Base-by-base conservation (phyloP, 805 yeast species). In the Saccharomyces mikatae region DNA sequence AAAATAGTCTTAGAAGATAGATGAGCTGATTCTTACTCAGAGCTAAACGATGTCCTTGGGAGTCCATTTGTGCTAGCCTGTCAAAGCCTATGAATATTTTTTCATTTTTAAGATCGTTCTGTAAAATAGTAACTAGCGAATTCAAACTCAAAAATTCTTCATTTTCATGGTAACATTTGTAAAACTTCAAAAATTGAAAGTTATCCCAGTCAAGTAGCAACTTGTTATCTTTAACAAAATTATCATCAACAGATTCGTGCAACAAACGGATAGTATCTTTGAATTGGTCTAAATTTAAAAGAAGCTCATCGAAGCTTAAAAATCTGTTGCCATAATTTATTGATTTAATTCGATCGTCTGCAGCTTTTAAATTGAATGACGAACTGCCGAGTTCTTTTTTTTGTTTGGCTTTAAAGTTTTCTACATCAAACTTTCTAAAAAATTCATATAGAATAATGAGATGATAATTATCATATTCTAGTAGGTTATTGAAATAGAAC, bases 401-500 rank as follows among this genome's bases (percentile, higher is more conserved):
- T 17, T 47, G 46, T 32, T 52, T 51, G 22, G 60, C 58, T 31
- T 53, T 55, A 3, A 65, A 47, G 14, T 58, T 59, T 22, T 62
- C 66, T 10, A 58, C 52, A 58, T 79, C 82, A 58, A 79, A 77
- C 51, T 77, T 73, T 54, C 77, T 72, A 62, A 82, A 76, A 54
- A 82, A 75, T 60, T 79, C 79, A 69, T 80, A 83, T 22, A 83
- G 66, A 24, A 83, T 67, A 54, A 78, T 75, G 61, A 74, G 74
- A 63, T 79, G 80, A 50, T 76, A 78, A 52, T 77, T 72, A 54
- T 74, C 69, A 54, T 79, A 76, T 58, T 76, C 77, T 52, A 82
- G 70, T 47, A 79, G 60, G 56, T 78, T 76, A 62, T 87, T 83
- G 66, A 92, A 87, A 47, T 78, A 77, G 51, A 80, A 72, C 86